Percentiles rank a stretch among this genome's conserved stretches.
Conservation (phyloP, 495 filamentous ascomycete genomes). For the Penicillium bialowiezense region DNA sequence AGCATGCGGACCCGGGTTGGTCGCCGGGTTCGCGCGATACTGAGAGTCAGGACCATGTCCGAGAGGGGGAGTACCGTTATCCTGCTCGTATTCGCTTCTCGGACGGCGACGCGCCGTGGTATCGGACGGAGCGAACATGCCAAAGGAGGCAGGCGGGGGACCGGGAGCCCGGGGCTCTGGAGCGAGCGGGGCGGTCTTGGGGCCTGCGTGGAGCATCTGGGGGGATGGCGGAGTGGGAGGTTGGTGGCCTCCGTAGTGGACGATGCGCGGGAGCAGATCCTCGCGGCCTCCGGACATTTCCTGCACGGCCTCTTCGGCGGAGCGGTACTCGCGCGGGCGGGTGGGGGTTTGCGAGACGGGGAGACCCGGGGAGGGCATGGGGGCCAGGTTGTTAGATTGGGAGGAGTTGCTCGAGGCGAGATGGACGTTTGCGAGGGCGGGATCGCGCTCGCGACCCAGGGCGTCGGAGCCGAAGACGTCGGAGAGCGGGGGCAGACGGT, state of each 20-base stretch:
- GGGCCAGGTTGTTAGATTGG: slow-evolving; percentile 65
- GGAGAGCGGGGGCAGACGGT: slow-evolving; percentile 88
- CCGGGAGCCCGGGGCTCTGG: slow-evolving; percentile 19
- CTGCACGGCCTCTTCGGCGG: slow-evolving; percentile 90
- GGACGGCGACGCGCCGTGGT: slow-evolving; percentile 66
- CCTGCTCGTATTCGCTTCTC: slow-evolving; percentile 86
- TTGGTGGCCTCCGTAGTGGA: slow-evolving; percentile 88
- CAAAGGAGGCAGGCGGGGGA: slow-evolving; percentile 23
- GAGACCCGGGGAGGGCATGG: slow-evolving; percentile 68
- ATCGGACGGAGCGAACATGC: slow-evolving; percentile 28
- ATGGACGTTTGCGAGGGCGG: slow-evolving; percentile 42
- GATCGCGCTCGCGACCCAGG: slow-evolving; percentile 52
- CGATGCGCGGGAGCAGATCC: slow-evolving; percentile 85
- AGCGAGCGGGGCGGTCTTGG: slow-evolving; percentile 37
- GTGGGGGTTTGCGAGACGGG: slow-evolving; percentile 49
- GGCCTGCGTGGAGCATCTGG: slow-evolving; percentile 32
- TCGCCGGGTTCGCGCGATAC: slow-evolving; percentile 61
- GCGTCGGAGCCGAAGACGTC: slow-evolving; percentile 88
- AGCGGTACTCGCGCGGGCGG: slow-evolving; percentile 84
- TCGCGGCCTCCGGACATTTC: slow-evolving; percentile 87
- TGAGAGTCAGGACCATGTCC: slow-evolving; percentile 42
- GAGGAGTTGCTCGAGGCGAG: slow-evolving; percentile 59
- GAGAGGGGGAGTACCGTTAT: slow-evolving; percentile 53
- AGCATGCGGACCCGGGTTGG: slow-evolving; percentile 59
- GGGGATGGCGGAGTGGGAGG: slow-evolving; percentile 94